Conservation (phyloP, 163 green algal species). For the Coccomyxa subellipsoidea region DNA sequence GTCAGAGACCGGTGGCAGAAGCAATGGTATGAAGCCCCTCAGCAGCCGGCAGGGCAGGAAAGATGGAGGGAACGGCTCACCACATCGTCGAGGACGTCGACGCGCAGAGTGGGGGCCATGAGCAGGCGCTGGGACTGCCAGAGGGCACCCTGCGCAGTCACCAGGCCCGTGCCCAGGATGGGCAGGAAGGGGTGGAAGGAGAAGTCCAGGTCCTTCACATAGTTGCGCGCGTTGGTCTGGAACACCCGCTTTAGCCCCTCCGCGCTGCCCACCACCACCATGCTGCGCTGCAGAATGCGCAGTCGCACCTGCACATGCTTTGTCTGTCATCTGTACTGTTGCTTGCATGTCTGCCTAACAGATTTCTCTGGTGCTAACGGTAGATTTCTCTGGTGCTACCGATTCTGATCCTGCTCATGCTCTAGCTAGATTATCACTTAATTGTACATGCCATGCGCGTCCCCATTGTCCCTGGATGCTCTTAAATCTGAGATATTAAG, state of each 20-base stretch:
- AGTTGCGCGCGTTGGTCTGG: slow-evolving; percentile 78
- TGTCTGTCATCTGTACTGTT: too few species aligned
- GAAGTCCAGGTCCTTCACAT: slow-evolving; percentile 87
- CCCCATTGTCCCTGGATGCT: too few species aligned
- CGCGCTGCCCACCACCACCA: slow-evolving; percentile 66
- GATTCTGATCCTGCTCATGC: too few species aligned
- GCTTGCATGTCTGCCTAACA: too few species aligned
- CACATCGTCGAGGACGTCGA: slow-evolving; percentile 91
- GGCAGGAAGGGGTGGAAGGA: slow-evolving; percentile 88
- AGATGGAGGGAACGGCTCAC: neutral
- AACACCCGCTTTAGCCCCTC: slow-evolving; percentile 75
- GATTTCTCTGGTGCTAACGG: too few species aligned
- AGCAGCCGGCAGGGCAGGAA: neutral
- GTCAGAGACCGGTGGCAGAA: neutral
- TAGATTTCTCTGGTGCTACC: too few species aligned
- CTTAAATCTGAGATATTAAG: too few species aligned
- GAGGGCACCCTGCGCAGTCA: slow-evolving; percentile 82
- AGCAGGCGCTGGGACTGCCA: slow-evolving; percentile 91
- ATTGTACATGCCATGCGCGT: too few species aligned
- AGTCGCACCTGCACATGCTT: slow-evolving; percentile 63
- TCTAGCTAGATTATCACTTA: too few species aligned
- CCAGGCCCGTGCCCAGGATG: slow-evolving; percentile 91
- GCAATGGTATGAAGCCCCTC: neutral
- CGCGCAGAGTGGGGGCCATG: slow-evolving; percentile 79
- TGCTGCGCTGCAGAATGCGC: slow-evolving; percentile 54